Percentiles rank a stretch among this genome's conserved stretches.
phyloP scores from a whole-genome alignment of 2,329 filamentous ascomycete species.

The Chrysoporthe puriensis region DNA sequence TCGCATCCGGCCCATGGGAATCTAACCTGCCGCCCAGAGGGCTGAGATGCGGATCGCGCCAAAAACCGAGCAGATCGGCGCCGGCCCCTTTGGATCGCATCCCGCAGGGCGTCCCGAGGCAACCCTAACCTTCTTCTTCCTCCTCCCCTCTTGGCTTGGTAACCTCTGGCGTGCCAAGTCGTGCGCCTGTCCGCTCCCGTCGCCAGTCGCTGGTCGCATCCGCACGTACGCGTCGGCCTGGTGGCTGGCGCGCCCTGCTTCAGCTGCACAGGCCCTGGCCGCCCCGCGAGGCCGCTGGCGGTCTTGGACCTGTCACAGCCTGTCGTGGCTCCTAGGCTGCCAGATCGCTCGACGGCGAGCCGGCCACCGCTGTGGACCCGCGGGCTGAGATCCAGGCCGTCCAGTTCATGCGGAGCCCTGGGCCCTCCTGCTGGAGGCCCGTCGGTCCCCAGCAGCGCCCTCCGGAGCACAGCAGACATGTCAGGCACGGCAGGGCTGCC shows the following conservation, averaged over 20 bases:
- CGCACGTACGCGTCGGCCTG: neutral
- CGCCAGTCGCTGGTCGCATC: neutral
- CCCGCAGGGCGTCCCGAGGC: neutral
- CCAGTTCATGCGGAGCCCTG: neutral
- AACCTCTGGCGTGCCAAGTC: neutral
- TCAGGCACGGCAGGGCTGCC: neutral
- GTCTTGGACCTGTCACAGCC: neutral
- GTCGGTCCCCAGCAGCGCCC: too few species aligned
- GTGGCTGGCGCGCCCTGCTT: neutral
- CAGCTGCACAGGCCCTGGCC: neutral
- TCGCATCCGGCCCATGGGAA: neutral
- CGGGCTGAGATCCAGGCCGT: neutral
- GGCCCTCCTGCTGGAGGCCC: too few species aligned
- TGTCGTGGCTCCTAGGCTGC: neutral
- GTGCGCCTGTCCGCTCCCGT: neutral
- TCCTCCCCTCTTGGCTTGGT: neutral
- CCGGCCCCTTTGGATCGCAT: neutral
- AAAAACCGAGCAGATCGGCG: neutral
- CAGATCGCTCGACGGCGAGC: neutral
- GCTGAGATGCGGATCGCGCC: slow-evolving; percentile 6
- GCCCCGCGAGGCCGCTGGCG: neutral
- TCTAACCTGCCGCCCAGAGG: neutral
- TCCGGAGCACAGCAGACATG: neutral
- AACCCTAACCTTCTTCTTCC: neutral
- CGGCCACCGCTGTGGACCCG: neutral